Base-by-base conservation (phyloP, 2,329 filamentous ascomycete genomes). In the Fusarium sp. region DNA sequence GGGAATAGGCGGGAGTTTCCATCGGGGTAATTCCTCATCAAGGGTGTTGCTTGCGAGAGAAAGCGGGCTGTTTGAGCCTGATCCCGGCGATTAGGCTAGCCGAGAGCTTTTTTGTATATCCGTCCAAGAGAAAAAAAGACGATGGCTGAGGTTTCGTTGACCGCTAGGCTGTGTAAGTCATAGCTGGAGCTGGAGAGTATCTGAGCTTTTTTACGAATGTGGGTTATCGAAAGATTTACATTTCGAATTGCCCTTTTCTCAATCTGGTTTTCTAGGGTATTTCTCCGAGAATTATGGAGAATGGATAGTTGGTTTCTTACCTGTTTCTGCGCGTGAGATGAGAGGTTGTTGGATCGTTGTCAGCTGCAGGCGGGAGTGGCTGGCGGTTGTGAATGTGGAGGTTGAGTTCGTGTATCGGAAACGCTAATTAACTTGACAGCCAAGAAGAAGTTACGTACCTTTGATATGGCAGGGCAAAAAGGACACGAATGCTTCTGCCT, bases 41-140 rank as follows among this genome's bases (percentile, higher is more conserved):
- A 70, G 62, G 67, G 67, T 50, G 56, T 70, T 69, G 66, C 62
- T 70, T 69, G 67, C 67, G 66, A 69, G 36, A 44, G 51, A 66
- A 48, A 54, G 58, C 42, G 61, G 46, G 62, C 54, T 60, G 46
- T 17, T 31, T 11, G 31, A 48, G 46, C n/a, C 38, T 48, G 20
- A 45, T 49, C 49, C 58, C 60, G 26, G 50, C 26, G 31, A 49
- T 20, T 54, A 53, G 24, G 18, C 15, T 51, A 40, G 28, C 28
- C 28, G 28, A 11, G 28, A 31, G 28, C 28, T 13, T 31, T 20
- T 46, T 26, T 33, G 33, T 20, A 63, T 28, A 49, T 48, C 42
- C 55, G 22, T 31, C 36, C 42, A 36, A 26, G 26, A 58, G 28
- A 42, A 18, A 20, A 42, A 38, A 40, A 53, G 39, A 49, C 43